phyloP scores from a whole-genome alignment of 805 yeast species.

The Candida ponderosae region DNA sequence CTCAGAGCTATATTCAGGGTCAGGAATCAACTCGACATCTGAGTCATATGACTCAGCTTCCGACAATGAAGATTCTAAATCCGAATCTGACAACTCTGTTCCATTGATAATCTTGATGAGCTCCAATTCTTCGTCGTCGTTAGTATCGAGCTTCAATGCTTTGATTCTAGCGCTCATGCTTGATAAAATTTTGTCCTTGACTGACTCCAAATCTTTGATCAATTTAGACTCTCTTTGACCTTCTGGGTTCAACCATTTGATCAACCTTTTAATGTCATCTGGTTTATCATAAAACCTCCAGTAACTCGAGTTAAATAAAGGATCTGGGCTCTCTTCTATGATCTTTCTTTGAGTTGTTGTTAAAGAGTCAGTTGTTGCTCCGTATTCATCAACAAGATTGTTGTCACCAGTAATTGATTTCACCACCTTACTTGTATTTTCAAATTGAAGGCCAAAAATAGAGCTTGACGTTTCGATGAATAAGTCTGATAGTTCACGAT shows the following conservation, averaged over 20 bases:
- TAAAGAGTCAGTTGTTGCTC: slow-evolving; percentile 20
- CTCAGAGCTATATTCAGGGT: background rate
- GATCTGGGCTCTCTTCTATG: slow-evolving; percentile 58
- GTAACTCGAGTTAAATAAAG: slow-evolving; percentile 39
- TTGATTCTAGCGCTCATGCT: slow-evolving; percentile 54
- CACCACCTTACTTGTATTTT: slow-evolving; percentile 39
- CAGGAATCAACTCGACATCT: background rate
- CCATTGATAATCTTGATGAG: slow-evolving; percentile 32
- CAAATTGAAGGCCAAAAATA: slow-evolving; percentile 16
- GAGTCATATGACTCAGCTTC: slow-evolving; percentile 15
- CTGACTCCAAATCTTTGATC: slow-evolving; percentile 47
- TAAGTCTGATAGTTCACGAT: slow-evolving; percentile 15
- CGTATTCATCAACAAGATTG: slow-evolving; percentile 27
- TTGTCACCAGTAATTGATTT: slow-evolving; percentile 43
- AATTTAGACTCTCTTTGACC: slow-evolving; percentile 68
- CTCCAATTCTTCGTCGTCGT: slow-evolving; percentile 34
- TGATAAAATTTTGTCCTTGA: slow-evolving; percentile 42
- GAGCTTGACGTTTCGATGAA: slow-evolving; percentile 15
- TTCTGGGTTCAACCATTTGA: slow-evolving; percentile 66
- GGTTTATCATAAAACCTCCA: slow-evolving; percentile 70
- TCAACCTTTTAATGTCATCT: slow-evolving; percentile 46
- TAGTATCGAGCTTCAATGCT: slow-evolving; percentile 37
- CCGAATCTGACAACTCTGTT: slow-evolving; percentile 26
- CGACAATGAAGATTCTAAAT: slow-evolving; percentile 14
- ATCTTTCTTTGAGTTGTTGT: slow-evolving; percentile 44